These are phyloP conservation scores for Cladosporium sp. DNA, from an alignment of 2,329 filamentous ascomycete genomes.

Conservation along the genomic window DNA sequence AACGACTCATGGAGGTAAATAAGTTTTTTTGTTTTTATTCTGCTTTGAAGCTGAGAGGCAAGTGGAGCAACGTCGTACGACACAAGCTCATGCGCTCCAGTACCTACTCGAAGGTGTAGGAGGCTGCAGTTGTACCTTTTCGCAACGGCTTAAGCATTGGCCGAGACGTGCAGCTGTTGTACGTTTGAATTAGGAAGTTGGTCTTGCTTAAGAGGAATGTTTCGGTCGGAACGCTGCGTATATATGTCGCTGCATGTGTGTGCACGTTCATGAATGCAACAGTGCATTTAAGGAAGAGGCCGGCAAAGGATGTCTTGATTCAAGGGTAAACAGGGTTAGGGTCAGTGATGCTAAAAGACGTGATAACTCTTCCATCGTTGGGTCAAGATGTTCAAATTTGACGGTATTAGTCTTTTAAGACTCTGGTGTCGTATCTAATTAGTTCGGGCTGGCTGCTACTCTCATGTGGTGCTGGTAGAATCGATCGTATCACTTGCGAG, in stretches of 20 bases:
- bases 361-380: background rate
- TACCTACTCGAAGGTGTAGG: no score
- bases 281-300: background rate
- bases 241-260: background rate
- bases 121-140: background rate
- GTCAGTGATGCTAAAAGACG: background rate
- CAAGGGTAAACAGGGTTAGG: background rate
- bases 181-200: background rate
- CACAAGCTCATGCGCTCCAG: background rate
- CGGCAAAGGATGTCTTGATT: background rate
- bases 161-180: background rate
- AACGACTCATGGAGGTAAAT: background rate
- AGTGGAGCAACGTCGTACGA: background rate
- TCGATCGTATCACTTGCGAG: background rate
- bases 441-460: background rate
- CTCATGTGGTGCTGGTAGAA: background rate
- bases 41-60: background rate
- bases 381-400: background rate
- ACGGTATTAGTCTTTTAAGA: background rate
- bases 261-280: background rate
- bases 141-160: background rate
- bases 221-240: background rate
- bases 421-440: background rate
- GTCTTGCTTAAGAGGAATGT: background rate
- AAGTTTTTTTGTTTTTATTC: background rate